Conservation (phyloP, 805 yeast genomes). For the Zygoascus tannicola region DNA sequence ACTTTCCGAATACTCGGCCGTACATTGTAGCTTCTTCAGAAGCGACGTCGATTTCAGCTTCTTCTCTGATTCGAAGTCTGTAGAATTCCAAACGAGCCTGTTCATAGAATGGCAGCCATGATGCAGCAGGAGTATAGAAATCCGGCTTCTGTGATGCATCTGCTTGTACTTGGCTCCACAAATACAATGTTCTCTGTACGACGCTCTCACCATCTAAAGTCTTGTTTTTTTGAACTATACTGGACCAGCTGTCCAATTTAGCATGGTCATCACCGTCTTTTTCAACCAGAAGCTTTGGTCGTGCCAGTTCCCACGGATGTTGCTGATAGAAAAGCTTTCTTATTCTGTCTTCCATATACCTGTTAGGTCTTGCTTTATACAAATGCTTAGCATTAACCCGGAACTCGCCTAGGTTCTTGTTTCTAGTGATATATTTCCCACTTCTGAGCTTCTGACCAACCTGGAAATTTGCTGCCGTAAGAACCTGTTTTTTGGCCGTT, state of each 20-base stretch:
- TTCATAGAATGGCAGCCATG: conserved; percentile 59
- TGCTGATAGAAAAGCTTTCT: conserved; percentile 77
- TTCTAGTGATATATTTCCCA: conserved; percentile 39
- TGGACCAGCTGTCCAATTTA: conserved; percentile 59
- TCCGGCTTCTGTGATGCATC: conserved; percentile 3
- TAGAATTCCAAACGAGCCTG: conserved; percentile 84
- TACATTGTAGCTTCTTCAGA: conserved; percentile 79
- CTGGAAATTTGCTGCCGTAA: conserved; percentile 9
- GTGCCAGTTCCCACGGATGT: conserved; percentile 97
- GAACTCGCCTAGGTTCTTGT: conserved; percentile 27
- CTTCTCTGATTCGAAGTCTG: conserved; percentile 73
- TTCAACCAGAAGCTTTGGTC: conserved; percentile 79
- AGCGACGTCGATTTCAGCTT: conserved; percentile 59
- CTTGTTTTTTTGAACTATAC: conserved; percentile 59
- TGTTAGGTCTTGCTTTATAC: conserved; percentile 44
- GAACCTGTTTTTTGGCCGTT: conserved; percentile 10
- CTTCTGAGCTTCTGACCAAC: conserved; percentile 17
- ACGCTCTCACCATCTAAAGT: conserved; percentile 86
- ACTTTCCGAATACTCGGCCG: conserved; percentile 63
- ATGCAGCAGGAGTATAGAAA: conserved; percentile 5
- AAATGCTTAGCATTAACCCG: conserved; percentile 28
- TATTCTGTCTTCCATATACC: conserved; percentile 67
- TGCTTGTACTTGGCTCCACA: conserved; percentile 30
- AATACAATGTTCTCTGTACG: conserved; percentile 60
- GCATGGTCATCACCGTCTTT: conserved; percentile 49